phyloP scores from a whole-genome alignment of 257 asterid species.

The Gardenia jasminoides region DNA sequence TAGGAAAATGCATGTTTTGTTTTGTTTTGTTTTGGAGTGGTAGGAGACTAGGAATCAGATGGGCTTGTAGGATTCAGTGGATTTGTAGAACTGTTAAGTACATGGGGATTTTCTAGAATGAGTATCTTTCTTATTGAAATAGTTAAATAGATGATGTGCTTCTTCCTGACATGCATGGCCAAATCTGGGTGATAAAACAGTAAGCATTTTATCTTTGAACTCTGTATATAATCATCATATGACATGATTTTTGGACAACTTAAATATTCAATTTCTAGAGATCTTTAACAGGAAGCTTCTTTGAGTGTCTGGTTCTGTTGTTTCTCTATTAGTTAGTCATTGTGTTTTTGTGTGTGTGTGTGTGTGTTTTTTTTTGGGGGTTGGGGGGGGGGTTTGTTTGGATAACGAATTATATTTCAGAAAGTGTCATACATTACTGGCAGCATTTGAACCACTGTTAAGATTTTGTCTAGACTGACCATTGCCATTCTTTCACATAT shows the following conservation, averaged over 20 bases:
- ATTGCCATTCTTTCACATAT: constrained; percentile 38
- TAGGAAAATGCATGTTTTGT: neutral
- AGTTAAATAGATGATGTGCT: neutral
- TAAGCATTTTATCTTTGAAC: neutral
- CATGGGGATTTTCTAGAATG: neutral
- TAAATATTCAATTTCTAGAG: neutral
- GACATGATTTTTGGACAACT: neutral
- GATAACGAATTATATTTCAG: neutral
- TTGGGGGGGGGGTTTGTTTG: too few relatives aligned
- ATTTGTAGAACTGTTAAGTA: neutral
- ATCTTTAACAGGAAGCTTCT: neutral
- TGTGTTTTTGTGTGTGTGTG: too few relatives aligned
- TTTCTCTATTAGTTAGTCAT: too few relatives aligned
- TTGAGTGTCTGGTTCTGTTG: neutral
- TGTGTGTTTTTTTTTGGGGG: too few relatives aligned
- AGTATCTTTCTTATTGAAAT: neutral
- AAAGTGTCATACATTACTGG: neutral
- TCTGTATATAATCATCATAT: neutral
- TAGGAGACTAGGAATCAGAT: constrained; percentile 6
- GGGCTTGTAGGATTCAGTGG: too few relatives aligned
- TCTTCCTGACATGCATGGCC: neutral
- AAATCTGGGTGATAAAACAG: neutral
- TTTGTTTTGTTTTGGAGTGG: neutral
- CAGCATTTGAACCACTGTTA: too few relatives aligned
- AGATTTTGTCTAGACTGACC: constrained; percentile 6